These are phyloP conservation scores for Neurospora sp. DNA, from an alignment of 2,329 filamentous ascomycete species.

Conservation along the genomic window DNA sequence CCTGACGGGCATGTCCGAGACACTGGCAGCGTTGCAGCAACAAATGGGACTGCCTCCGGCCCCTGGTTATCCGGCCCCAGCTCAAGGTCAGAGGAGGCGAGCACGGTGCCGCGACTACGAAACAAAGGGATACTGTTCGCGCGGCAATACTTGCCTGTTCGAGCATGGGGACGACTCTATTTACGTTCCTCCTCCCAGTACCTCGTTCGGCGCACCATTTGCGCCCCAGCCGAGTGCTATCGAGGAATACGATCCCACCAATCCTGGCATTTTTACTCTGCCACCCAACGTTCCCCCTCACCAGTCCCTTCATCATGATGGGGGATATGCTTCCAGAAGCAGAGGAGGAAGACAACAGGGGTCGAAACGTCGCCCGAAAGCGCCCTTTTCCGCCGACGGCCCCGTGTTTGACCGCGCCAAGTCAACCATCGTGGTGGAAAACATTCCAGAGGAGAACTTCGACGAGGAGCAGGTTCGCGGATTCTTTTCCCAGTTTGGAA, in stretches of 20 bases:
- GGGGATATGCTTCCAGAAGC: conserved; percentile 3
- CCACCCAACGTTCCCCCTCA: conserved; percentile 3
- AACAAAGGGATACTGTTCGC: conserved; percentile 60
- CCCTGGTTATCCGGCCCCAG: neutral
- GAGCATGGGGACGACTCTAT: conserved; percentile 53
- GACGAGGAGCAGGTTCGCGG: conserved; percentile 52
- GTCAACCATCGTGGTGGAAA: conserved; percentile 64
- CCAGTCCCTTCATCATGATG: conserved; percentile 2
- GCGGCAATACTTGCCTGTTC: conserved; percentile 57
- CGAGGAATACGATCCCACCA: conserved; percentile 51
- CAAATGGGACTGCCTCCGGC: neutral
- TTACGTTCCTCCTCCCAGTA: conserved; percentile 23
- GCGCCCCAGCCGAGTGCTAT: conserved; percentile 20
- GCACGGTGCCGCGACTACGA: conserved; percentile 62
- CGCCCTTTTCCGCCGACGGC: conserved; percentile 55
- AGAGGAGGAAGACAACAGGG: conserved; percentile 10
- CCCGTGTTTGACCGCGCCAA: conserved; percentile 53
- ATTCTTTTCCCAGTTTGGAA: conserved; percentile 67
- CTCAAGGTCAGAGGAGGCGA: conserved; percentile 24
- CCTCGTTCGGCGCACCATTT: conserved; percentile 3
- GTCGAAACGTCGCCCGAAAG: conserved; percentile 23
- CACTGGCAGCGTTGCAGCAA: neutral
- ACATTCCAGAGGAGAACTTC: conserved; percentile 64
- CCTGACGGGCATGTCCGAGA: neutral
- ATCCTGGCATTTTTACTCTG: conserved; percentile 21